Evolutionary conservation across 352 stramenopile species (phyloP), one percentile per base, ranked within the genome.

Genomic region (Pythium guiyangense): DNA sequence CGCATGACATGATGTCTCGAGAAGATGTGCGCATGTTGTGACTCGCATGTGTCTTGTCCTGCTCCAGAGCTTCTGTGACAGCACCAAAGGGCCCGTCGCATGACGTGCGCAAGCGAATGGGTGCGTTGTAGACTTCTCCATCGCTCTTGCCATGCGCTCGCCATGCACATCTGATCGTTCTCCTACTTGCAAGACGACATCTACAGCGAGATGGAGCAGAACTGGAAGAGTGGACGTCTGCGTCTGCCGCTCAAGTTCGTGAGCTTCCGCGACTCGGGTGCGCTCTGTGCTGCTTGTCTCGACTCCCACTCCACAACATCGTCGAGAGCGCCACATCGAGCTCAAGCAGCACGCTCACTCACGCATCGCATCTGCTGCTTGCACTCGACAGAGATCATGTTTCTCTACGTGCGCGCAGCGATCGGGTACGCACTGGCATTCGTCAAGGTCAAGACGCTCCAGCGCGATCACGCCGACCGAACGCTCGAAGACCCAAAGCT

Each of bases 391-490:
- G 82, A 92, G 18, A 79, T 83, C 47, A 84, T 90, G 74, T 86
- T 86, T 57, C 61, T 77, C 44, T 92, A 90, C 35, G 74, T 86
- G 1, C 75, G 76, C 26, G 76, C 83, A 3, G 77, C 75, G 11
- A 78, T 90, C 18, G 72, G 70, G n/a, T 90, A 90, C 50, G 70
- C 76, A 11, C 54, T 90, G 40, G 63, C 78, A 20, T 88, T 86
- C 29, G 67, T 90, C 22, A 74, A 80, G 20, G 67, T 78, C 9
- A 79, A 84, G 45, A 64, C 60, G 18, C 44, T 89, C 4, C 72
- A 90, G 52, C 75, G 81, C 49, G 77, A 64, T 42, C 64, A 43
- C 52, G 57, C 52, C 8, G 64, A 73, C 40, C 50, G 44, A 8
- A 54, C 63, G 26, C 40, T 71, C 26, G 67, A 77, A 40, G 59